Conservation (phyloP, 176 grass and related monocot genomes). For the Musa acuminata region DNA sequence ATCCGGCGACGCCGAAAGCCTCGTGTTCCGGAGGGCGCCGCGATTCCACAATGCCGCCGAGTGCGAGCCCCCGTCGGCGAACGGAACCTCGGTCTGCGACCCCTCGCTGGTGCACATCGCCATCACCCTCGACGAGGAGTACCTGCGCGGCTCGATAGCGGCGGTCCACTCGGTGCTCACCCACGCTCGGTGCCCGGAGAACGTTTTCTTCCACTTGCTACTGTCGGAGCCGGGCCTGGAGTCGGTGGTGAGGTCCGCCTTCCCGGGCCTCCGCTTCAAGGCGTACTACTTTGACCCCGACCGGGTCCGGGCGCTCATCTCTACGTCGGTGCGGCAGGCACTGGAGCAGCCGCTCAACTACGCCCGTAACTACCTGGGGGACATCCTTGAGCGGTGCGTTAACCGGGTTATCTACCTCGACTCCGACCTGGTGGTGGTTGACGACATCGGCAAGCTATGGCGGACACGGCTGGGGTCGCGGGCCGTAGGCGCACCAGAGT, state of each 20-base stretch:
- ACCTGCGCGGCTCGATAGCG: constrained; percentile 22
- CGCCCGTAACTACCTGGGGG: constrained; percentile 12
- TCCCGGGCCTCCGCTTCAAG: constrained; percentile 13
- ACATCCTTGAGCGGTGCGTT: constrained; percentile 13
- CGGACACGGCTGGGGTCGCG: not conserved
- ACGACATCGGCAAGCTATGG: constrained; percentile 23
- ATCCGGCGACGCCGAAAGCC: not conserved
- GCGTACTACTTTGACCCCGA: constrained; percentile 5
- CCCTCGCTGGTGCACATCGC: constrained; percentile 17
- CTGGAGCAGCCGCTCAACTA: constrained; percentile 22
- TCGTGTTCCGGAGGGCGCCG: constrained; percentile 7
- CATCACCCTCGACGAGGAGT: constrained; percentile 15
- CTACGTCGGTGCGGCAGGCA: constrained; percentile 10
- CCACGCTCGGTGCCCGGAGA: constrained; percentile 11
- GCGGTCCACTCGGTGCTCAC: constrained; percentile 13
- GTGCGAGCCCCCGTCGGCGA: not conserved
- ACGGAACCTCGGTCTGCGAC: constrained; percentile 7
- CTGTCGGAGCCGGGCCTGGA: constrained; percentile 4
- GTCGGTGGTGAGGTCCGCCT: constrained; percentile 8
- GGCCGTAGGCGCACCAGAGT: constrained; percentile 15
- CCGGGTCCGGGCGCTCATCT: constrained; percentile 5
- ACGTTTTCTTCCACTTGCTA: constrained; percentile 18
- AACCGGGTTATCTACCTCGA: constrained; percentile 23
- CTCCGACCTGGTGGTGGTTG: constrained; percentile 20
- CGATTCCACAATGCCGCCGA: constrained; percentile 7